phyloP scores from a whole-genome alignment of 2,329 filamentous ascomycete species.

The Penicillium sp. region DNA sequence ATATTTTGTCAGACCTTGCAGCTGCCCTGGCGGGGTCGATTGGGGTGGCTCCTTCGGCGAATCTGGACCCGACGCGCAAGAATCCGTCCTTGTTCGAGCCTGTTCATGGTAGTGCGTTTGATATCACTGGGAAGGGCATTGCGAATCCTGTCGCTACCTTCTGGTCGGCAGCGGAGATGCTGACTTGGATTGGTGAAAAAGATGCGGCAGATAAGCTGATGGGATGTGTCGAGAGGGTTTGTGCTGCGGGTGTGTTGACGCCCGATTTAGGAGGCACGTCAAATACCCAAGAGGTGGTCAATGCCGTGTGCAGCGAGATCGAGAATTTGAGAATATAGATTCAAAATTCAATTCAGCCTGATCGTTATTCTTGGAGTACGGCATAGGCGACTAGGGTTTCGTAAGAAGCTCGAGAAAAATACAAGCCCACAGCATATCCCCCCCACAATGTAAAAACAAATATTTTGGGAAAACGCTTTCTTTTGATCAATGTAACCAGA shows the following conservation, averaged over 20 bases:
- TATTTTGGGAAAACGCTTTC: no score
- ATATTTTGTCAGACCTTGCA: constrained; percentile 67
- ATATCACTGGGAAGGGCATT: constrained; percentile 60
- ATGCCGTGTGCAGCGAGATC: constrained; percentile 54
- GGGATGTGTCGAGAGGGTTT: constrained; percentile 59
- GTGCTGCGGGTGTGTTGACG: constrained; percentile 53
- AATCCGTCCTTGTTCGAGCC: constrained; percentile 63
- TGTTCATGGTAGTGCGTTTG: constrained; percentile 62
- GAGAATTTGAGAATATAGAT: constrained; percentile 27
- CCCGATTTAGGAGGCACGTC: constrained; percentile 58
- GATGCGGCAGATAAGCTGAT: constrained; percentile 57
- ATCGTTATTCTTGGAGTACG: no score
- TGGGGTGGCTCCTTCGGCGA: constrained; percentile 67
- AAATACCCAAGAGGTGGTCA: constrained; percentile 57
- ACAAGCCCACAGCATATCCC: no score
- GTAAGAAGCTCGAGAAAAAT: no score
- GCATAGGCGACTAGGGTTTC: no score
- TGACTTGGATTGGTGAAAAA: constrained; percentile 59
- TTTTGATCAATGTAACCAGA: no score
- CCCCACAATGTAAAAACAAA: no score
- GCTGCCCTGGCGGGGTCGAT: constrained; percentile 68
- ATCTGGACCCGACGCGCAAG: constrained; percentile 61
- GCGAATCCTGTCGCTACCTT: constrained; percentile 65
- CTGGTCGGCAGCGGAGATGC: constrained; percentile 68
- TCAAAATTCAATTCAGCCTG: neutral